Base-by-base conservation (phyloP, 169 alveolate species). In the Eimeria nieschulzi region DNA sequence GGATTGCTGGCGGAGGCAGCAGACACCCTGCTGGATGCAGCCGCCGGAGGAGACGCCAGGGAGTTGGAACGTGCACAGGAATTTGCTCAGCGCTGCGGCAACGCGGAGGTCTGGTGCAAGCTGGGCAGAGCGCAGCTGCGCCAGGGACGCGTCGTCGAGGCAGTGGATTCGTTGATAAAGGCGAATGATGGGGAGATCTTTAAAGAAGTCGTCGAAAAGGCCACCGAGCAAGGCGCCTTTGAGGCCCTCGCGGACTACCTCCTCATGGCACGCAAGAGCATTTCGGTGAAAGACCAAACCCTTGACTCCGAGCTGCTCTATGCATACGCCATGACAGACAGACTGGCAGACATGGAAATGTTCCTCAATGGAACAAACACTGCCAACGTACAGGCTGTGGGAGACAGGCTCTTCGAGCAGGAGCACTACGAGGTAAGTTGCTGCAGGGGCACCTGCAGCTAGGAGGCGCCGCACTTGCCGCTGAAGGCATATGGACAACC, bases 91-190 rank as follows among this genome's bases (percentile, higher is more conserved):
- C 88, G 95, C 63, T 92, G 92, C 91, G 93, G 93, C 93, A 95
- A 93, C 82, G 87, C 92, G 54, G 85, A 80, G 73, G 95, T 95
- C 19, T 99, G 99, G 99, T 96, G 97, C 90, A 96, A 96, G 84
- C 95, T 99, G 54, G 99, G 99, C 51, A 96, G 97, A 90, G 99
- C 99, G 33, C 98, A 97, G 92, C 96, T 98, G 91, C 92, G 80
- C 96, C 83, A 94, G 95, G 82, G 96, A 95, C 72, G 94, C 79
- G 95, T 97, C 25, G 96, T 96, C 55, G 99, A 98, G 86, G 98
- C 99, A 9, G 98, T 99, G 86, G 99, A 99, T 26, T 94, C 99
- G 26, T 98, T 96, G 94, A 95, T 98, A 17, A 98, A 97, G 95
- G 99, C 99, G 23, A 96, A 96, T 82, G 98, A 98, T 93, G 96